Percentiles rank a stretch among this genome's conserved stretches.
Evolutionary conservation across 352 stramenopile species (phyloP).

Genomic region (Globisporangium heterothallicum): DNA sequence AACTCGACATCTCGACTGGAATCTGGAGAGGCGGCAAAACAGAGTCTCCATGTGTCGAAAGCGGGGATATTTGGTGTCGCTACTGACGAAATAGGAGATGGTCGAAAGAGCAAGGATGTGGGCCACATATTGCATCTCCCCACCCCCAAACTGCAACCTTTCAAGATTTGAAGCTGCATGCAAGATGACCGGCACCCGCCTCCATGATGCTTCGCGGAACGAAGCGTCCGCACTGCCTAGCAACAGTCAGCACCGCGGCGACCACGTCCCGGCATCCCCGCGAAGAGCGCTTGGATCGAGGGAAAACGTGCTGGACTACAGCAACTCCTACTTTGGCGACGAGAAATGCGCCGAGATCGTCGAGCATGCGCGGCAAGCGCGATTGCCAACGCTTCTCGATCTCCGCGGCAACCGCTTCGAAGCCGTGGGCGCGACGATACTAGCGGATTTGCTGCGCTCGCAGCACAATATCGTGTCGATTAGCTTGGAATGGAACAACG

Average conservation of each 20-base stretch:
- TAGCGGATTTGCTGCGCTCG: conserved; percentile 47
- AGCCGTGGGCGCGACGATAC: conserved; percentile 35
- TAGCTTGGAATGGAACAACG: conserved; percentile 81
- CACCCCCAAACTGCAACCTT: not conserved
- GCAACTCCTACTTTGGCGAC: conserved; percentile 68
- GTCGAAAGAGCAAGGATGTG: too few relatives aligned
- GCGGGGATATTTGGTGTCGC: too few relatives aligned
- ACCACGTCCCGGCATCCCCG: too few relatives aligned
- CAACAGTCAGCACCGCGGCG: too few relatives aligned
- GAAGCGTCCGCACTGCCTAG: too few relatives aligned
- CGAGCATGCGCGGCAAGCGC: conserved; percentile 32
- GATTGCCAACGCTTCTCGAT: conserved; percentile 43
- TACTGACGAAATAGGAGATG: too few relatives aligned
- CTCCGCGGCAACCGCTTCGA: conserved; percentile 77
- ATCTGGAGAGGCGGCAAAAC: too few relatives aligned
- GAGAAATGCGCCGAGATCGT: conserved; percentile 59
- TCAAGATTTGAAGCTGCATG: not conserved
- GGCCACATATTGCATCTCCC: too few relatives aligned
- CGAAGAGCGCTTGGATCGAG: too few relatives aligned
- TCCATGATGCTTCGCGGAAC: not conserved
- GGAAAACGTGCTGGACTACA: conserved; percentile 50
- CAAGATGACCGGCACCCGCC: not conserved
- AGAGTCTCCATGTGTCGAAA: too few relatives aligned
- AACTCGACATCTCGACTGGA: too few relatives aligned
- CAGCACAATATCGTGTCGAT: conserved; percentile 56